A percentile compares a stretch with the other conserved stretches of the same genome.
Conservation (phyloP, 2,329 filamentous ascomycete species). For the Colletotrichum spinosum region DNA sequence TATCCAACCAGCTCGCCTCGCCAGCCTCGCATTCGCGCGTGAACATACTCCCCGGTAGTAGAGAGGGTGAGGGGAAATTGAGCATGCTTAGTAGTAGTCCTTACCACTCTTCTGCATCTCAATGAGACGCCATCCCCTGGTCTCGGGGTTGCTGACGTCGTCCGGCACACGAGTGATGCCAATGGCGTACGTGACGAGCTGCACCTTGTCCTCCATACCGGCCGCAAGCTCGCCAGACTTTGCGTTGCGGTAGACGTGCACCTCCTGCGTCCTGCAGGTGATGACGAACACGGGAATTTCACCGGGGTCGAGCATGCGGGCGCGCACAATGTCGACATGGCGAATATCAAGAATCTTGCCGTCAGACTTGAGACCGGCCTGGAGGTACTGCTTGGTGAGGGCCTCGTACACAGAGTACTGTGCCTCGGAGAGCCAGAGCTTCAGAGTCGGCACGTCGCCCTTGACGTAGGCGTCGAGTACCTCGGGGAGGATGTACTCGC, state of each 20-base stretch:
- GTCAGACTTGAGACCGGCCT: slow-evolving; percentile 92
- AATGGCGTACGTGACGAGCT: slow-evolving; percentile 97
- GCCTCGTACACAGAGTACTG: slow-evolving; percentile 98
- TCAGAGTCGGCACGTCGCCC: slow-evolving; percentile 89
- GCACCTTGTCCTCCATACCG: slow-evolving; percentile 98
- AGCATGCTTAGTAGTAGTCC: slow-evolving; percentile 73
- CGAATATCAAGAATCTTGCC: slow-evolving; percentile 95
- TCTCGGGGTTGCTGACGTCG: slow-evolving; percentile 97
- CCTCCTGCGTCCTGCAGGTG: slow-evolving; percentile 95
- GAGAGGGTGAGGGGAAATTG: not conserved
- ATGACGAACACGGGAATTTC: slow-evolving; percentile 97
- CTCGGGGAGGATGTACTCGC: slow-evolving; percentile 97
- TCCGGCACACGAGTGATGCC: slow-evolving; percentile 94
- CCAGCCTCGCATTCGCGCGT: slow-evolving; percentile 16
- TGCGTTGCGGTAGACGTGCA: slow-evolving; percentile 94
- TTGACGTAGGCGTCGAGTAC: slow-evolving; percentile 98
- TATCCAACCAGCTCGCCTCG: slow-evolving; percentile 22
- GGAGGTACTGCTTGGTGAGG: slow-evolving; percentile 95
- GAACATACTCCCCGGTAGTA: not conserved
- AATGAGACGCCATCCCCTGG: slow-evolving; percentile 95
- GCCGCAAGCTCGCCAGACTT: slow-evolving; percentile 92
- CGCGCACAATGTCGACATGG: slow-evolving; percentile 88
- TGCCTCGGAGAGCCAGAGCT: slow-evolving; percentile 94
- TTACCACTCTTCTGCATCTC: slow-evolving; percentile 98
- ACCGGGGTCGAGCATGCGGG: slow-evolving; percentile 84